Conservation (phyloP, 106 monocot species). For the Dendrobium chrysotoxum region DNA sequence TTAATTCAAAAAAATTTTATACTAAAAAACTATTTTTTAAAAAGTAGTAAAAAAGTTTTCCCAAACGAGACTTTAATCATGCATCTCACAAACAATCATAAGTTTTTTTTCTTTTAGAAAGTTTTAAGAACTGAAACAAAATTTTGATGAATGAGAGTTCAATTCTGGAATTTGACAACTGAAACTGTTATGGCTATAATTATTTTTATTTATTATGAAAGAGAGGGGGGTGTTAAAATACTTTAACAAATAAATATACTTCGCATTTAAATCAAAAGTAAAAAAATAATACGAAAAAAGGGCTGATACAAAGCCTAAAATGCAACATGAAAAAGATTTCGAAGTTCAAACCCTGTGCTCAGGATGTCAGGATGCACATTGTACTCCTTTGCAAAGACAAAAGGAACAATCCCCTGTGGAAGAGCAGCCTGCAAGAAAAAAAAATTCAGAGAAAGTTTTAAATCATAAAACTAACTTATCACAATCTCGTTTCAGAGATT, state of each 20-base stretch:
- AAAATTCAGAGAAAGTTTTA: not conserved
- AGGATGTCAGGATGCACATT: conserved; percentile 30
- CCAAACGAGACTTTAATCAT: no score
- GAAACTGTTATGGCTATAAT: no score
- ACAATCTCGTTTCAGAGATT: not conserved
- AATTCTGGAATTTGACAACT: no score
- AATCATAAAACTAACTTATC: not conserved
- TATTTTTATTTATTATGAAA: no score
- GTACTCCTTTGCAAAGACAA: conserved; percentile 28
- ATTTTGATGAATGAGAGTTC: no score
- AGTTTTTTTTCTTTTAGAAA: no score
- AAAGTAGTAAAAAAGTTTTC: no score
- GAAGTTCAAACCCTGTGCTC: conserved; percentile 19
- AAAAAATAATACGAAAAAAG: not conserved
- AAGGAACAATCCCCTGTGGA: conserved; percentile 26
- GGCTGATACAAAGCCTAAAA: not conserved
- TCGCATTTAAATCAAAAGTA: not conserved
- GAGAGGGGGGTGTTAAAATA: no score
- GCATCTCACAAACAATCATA: no score
- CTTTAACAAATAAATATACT: not conserved
- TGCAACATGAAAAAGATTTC: not conserved
- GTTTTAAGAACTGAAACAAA: no score
- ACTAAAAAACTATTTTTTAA: no score
- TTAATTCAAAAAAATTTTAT: no score
- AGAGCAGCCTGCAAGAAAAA: conserved; percentile 16